Base-by-base conservation (phyloP, 2,329 filamentous ascomycete species). In the Phyllosticta citrichinensis region DNA sequence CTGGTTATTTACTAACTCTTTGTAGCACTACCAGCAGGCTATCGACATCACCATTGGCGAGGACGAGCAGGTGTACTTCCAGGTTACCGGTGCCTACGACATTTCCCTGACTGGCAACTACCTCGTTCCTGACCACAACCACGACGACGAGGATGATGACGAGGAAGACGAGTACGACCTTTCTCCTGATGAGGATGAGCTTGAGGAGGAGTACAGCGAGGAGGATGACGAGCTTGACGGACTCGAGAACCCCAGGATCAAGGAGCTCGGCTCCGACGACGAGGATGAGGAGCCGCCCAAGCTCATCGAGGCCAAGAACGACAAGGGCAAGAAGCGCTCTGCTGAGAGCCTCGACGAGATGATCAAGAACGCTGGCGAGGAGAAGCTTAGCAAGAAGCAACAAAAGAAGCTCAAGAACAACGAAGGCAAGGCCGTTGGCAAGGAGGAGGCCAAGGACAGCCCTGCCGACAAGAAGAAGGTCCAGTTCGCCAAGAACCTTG, bases 381-480 rank as follows among this genome's bases (percentile, higher is more conserved):
- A 81, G 67, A 92, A 92, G 80, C 82, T 91, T 65, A 92, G 86
- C 83, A 97, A 97, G 84, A 97, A 96, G 81, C 90, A 97, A 76
- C 83, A 88, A 70, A 97, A 99, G 87, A 97, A 97, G 83, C 83
- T 93, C 66, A 96, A 96, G 86, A 97, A 96, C 83, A 97, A 97
- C 82, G 90, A 96, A 74, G 94, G 93, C 67, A 88, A 97, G 73
- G 87, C 94, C 63, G 84, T 88, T 57, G 68, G 73, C 52, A 80
- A 81, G 61, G 77, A 78, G 59, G 56, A 35, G 65, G 63, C 72
- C 58, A 75, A 80, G 65, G 76, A 75, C 65, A 86, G 68, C 63
- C 70, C 72, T 64, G 73, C 86, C 81, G 79, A 81, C 62, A 88
- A 89, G 76, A 97, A 97, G 85, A 97, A 97, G 82, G 94, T 99